A percentile compares a stretch with the other conserved stretches of the same genome.
Conservation (phyloP, 1,284 basidiomycete genomes). For the Cryptococcus maquisensis region DNA sequence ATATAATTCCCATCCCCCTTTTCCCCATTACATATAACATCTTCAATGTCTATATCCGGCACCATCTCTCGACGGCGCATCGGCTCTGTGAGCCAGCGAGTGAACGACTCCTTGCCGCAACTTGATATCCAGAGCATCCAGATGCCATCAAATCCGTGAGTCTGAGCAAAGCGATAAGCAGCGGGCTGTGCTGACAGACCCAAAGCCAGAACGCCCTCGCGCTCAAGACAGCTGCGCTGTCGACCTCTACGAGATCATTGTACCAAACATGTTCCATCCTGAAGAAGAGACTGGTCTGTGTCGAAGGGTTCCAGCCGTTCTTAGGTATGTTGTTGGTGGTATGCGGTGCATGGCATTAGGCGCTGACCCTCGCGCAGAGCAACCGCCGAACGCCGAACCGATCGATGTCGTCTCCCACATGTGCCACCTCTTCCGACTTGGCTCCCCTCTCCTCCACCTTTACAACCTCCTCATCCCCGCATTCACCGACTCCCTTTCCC, state of each 20-base stretch:
- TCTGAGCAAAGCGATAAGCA: not conserved
- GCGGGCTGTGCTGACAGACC: not conserved
- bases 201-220: conserved; percentile 46
- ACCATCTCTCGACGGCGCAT: conserved; percentile 41
- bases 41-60: conserved; percentile 31
- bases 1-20: not conserved
- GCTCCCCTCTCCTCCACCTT: conserved; percentile 89
- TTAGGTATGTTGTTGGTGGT: conserved; percentile 32
- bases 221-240: conserved; percentile 47
- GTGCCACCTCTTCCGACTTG: conserved; percentile 88
- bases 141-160: conserved; percentile 47
- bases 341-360: not conserved
- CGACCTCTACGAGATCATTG: conserved; percentile 39
- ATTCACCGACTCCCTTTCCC: conserved; percentile 53
- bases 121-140: conserved; percentile 46
- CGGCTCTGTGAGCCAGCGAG: conserved; percentile 43
- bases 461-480: conserved; percentile 80
- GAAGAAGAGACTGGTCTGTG: conserved; percentile 37
- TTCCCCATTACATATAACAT: not conserved
- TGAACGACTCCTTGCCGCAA: conserved; percentile 31
- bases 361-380: conserved; percentile 24
- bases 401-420: conserved; percentile 72
- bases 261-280: conserved; percentile 45
- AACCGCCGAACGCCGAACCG: conserved; percentile 39
- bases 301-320: conserved; percentile 45